Base-by-base conservation (phyloP, 345 rosid genomes). In the Syzygium jambos region DNA sequence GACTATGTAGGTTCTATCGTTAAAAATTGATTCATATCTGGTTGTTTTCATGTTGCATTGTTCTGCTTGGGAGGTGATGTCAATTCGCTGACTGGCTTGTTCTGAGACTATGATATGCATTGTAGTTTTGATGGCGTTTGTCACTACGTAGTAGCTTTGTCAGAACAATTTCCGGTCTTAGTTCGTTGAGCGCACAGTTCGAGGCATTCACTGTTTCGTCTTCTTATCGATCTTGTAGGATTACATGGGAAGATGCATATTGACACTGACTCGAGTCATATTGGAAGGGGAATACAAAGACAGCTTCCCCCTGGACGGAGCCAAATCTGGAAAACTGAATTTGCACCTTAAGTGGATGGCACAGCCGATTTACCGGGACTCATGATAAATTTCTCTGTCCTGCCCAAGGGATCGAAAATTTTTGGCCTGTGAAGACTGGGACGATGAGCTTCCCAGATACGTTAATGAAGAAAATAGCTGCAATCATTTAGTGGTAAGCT, bases 261-360 rank as follows among this genome's bases (percentile, higher is more conserved):
- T 98, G 90, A 98, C 99, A n/a, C 90, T 98, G 93, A 96, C 99
- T 38, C 93, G 94, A 93, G 99, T 98, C 80, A 91, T 98, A 88
- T 51, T 96, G 92, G 99, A 98, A 91, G 98, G 95, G 38, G 98
- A 96, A 91, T 96, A 90, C 93, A 94, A 87, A 85, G 98, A 94
- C 65, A 86, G 91, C 92, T 94, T 93, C 85, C 90, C 87, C 5
- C 59, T 96, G 38, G 98, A 96, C 34, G 95, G 93, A 55, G 93
- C 95, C 29, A 95, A 97, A 91, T 85, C 99, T 2, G 98, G 98
- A 55, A 93, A 89, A 89, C 65, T 96, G 86, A 90, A 91, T 87
- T 78, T 98, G 90, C 88, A 93, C 86, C 98, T 98, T 83, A 98
- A 95, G 92, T 98, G 99, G 99, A 87, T 93, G 93, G 93, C 99